phyloP scores from a whole-genome alignment of 768 basidiomycete species.

The Imleria badia region DNA sequence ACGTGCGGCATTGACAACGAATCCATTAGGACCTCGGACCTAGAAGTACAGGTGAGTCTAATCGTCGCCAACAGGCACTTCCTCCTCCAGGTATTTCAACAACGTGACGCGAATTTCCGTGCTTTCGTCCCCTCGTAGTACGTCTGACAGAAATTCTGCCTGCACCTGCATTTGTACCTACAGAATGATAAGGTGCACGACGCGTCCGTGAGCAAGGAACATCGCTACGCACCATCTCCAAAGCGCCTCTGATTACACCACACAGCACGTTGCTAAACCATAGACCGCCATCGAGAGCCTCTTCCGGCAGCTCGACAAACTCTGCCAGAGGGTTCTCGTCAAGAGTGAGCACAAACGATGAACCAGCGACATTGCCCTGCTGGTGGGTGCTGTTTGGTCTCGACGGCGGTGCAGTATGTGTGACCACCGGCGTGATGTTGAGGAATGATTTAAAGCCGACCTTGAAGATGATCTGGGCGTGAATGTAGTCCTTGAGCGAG shows the following conservation, averaged over 20 bases:
- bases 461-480: conserved; percentile 40
- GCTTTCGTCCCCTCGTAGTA: conserved; percentile 87
- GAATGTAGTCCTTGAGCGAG: neutral
- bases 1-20: neutral
- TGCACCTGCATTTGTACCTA: conserved; percentile 97
- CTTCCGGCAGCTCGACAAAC: conserved; percentile 95
- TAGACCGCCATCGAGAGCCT: conserved; percentile 86
- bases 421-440: conserved; percentile 83
- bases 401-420: conserved; percentile 60
- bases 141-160: conserved; percentile 84
- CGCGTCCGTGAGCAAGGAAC: neutral
- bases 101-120: conserved; percentile 93
- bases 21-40: conserved; percentile 4
- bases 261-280: conserved; percentile 98
- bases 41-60: conserved; percentile 39
- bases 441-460: conserved; percentile 98
- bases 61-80: conserved; percentile 91
- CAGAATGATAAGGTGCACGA: conserved; percentile 15
- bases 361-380: conserved; percentile 44
- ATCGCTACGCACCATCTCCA: conserved; percentile 83
- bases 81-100: conserved; percentile 92
- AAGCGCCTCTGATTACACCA: conserved; percentile 86
- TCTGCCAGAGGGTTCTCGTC: conserved; percentile 98
- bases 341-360: conserved; percentile 78
- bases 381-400: conserved; percentile 43